Evolutionary conservation across 345 rosid genomes (phyloP), one percentile per base, ranked within the genome.

Genomic region (Eutrema yunnanense): DNA sequence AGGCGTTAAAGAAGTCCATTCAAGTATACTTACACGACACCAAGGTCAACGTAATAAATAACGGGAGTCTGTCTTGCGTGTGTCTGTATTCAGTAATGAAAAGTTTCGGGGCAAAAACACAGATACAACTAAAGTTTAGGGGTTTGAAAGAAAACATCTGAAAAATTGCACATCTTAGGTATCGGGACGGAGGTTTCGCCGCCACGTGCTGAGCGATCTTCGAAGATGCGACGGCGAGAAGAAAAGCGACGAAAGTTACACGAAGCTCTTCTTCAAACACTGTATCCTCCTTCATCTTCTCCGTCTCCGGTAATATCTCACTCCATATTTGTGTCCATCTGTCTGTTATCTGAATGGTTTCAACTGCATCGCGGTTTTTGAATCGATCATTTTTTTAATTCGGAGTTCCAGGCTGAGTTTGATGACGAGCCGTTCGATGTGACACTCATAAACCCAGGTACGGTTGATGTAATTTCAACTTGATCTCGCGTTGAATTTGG

Each of bases 241-340:
- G 96, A 85, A 75, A 87, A 76, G 73, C 84, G 88, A 62, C 79
- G 85, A 33, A 74, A 81, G 77, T 69, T 92, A 62, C 89, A 84
- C 33, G 89, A 88, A 73, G 91, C 93, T 56, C 79, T 88, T 76
- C 74, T 88, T 40, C 73, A 74, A 58, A 84, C 88, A 0, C 82
- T 90, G 16, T 84, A 83, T 79, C 96, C 90, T 62, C 80, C 84
- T n/a, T 70, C 62, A 0, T 34, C 69, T 53, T 36, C 71, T 11
- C 48, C 61, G 6, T 51, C 72, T 55, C 56, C 27, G 37, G 69
- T 51, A 51, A 2, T 11, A 11, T 42, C 37, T 36, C 32, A 33
- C 41, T 59, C 2, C 13, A 11, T 1, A 14, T 47, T 3, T 13
- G 49, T 3, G 1, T 19, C 43, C 33, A 13, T 36, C 4, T 7